Conservation (phyloP, 2,329 filamentous ascomycete genomes). For the Tetracladium maxilliforme region DNA sequence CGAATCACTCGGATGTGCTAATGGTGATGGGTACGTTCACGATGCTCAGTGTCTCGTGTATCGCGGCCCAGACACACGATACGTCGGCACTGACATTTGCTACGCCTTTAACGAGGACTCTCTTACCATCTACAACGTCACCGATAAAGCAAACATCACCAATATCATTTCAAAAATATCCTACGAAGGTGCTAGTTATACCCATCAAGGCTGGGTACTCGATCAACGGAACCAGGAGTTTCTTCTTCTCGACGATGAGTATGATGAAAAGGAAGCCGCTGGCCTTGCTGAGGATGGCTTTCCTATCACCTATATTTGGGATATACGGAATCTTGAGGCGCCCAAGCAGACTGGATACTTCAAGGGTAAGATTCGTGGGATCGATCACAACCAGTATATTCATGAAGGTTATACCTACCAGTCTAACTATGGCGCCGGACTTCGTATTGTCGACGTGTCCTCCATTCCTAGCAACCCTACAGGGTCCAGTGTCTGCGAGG, state of each 20-base stretch:
- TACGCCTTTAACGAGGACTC: conserved; percentile 16
- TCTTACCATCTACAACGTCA: conserved; percentile 27
- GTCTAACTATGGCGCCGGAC: conserved; percentile 33
- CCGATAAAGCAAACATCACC: conserved; percentile 20
- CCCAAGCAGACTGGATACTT: conserved; percentile 26
- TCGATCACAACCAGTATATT: conserved; percentile 31
- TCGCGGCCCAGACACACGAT: conserved; percentile 8
- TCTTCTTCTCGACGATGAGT: conserved; percentile 36
- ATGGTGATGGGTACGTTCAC: conserved; percentile 21
- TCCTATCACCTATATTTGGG: conserved; percentile 35
- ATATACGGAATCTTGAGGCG: conserved; percentile 23
- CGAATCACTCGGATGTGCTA: conserved; percentile 27
- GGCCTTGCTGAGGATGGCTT: conserved; percentile 24
- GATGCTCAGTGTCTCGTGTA: conserved; percentile 27
- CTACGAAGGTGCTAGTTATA: conserved; percentile 33
- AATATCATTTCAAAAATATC: conserved; percentile 28
- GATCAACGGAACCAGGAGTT: conserved; percentile 20
- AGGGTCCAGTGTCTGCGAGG: too few species aligned
- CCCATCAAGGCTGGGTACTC: conserved; percentile 28
- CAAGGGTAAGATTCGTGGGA: conserved; percentile 18
- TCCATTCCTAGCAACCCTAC: conserved; percentile 22
- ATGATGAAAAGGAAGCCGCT: conserved; percentile 27
- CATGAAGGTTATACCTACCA: conserved; percentile 25
- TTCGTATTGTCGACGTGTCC: conserved; percentile 17
- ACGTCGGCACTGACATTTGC: conserved; percentile 7